Evolutionary conservation across 768 basidiomycete genomes (phyloP).

Genomic region (Boletus huronensis): DNA sequence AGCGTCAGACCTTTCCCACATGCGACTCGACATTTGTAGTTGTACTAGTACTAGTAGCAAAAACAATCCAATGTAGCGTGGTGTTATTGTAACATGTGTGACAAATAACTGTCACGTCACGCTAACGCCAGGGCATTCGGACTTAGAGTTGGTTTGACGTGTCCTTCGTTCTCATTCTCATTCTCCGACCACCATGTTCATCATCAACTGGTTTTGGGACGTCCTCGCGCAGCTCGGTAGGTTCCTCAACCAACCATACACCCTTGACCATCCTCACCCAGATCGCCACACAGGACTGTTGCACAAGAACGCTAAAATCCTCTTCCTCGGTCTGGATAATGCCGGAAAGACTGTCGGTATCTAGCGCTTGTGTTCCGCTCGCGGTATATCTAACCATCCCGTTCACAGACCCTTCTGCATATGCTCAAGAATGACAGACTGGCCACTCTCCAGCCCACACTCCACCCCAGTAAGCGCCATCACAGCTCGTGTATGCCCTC

Average conservation of each 20-base stretch:
- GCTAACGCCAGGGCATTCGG: neutral
- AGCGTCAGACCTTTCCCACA: conserved; percentile 72
- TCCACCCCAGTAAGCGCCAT: conserved; percentile 84
- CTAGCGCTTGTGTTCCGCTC: neutral
- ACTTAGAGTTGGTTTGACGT: conserved; percentile 14
- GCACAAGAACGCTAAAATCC: conserved; percentile 99
- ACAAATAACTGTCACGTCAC: conserved; percentile 21
- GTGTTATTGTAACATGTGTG: no score
- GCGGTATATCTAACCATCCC: conserved; percentile 2
- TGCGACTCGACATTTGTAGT: neutral
- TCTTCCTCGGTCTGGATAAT: conserved; percentile 98
- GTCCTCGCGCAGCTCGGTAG: conserved; percentile 89
- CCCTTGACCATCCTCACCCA: neutral
- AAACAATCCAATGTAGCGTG: no score
- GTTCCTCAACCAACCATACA: conserved; percentile 21
- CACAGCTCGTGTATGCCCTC: neutral
- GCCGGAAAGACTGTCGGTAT: conserved; percentile 92
- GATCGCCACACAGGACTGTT: conserved; percentile 57
- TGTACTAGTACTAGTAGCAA: no score
- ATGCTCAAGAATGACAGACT: conserved; percentile 99
- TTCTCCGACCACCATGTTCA: conserved; percentile 56
- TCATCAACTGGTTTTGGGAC: conserved; percentile 96
- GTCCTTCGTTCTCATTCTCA: conserved; percentile 20
- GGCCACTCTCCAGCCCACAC: conserved; percentile 95
- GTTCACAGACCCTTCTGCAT: conserved; percentile 81